Evolutionary conservation across 345 rosid genomes (phyloP).

Genomic region (Sonneratia alba): DNA sequence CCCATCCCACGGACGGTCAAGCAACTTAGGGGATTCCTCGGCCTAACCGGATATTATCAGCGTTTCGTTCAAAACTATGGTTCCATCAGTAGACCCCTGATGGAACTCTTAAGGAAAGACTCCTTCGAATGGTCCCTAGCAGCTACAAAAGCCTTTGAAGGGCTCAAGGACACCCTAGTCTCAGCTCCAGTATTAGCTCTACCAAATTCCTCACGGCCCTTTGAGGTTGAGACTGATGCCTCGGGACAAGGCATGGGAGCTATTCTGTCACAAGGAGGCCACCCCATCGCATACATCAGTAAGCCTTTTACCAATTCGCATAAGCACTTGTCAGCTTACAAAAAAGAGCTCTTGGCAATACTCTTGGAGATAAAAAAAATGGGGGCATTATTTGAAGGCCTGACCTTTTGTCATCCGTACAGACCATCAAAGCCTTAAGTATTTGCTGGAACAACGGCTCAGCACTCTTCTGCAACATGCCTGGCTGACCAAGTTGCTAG

Average conservation of each 20-base stretch:
- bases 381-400: background rate
- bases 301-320: background rate
- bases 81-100: background rate
- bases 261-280: background rate
- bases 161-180: background rate
- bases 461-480: background rate
- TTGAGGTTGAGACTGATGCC: constrained; percentile 6
- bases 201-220: background rate
- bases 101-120: background rate
- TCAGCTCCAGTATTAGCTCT: background rate
- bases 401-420: background rate
- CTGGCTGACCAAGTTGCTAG: background rate
- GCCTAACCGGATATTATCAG: constrained; percentile 4
- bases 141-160: background rate
- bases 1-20: background rate
- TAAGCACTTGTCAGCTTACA: background rate
- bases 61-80: background rate
- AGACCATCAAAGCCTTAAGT: background rate
- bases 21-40: background rate
- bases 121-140: background rate
- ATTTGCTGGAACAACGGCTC: background rate
- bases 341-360: background rate
- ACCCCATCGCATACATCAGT: background rate
- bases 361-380: background rate
- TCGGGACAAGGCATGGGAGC: background rate